These are phyloP conservation scores for Trebouxia sp. DNA, from an alignment of 139 green algal genomes.

Conservation along the genomic window DNA sequence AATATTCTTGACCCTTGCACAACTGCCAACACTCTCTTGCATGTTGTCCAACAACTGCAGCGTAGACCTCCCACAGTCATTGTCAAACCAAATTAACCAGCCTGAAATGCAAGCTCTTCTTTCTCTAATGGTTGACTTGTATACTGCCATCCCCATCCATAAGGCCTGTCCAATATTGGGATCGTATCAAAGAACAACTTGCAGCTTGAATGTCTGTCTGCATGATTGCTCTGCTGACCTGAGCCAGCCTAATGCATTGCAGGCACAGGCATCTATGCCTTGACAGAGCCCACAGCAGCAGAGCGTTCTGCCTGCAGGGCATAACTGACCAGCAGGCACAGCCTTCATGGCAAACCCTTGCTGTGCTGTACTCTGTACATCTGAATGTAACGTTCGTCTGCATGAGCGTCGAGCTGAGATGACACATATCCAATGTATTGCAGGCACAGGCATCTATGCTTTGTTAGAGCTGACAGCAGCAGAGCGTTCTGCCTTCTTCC, in stretches of 20 bases:
- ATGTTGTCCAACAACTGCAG: background rate
- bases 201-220: too few relatives aligned
- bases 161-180: conserved; percentile 3
- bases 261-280: background rate
- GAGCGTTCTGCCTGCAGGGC: too few relatives aligned
- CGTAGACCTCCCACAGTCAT: background rate
- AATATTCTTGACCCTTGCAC: background rate
- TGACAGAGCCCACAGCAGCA: too few relatives aligned
- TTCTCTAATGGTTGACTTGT: background rate
- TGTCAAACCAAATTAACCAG: background rate
- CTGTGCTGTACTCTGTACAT: too few relatives aligned
- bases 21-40: background rate
- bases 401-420: too few relatives aligned
- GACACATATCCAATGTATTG: background rate
- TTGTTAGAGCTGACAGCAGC: too few relatives aligned
- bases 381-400: too few relatives aligned
- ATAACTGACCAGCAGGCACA: too few relatives aligned
- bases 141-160: conserved; percentile 17
- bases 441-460: background rate
- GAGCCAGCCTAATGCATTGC: background rate
- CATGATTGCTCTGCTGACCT: too few relatives aligned
- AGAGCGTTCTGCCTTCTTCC: too few relatives aligned
- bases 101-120: background rate
- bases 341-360: too few relatives aligned
- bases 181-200: too few relatives aligned